A percentile compares a stretch with the other conserved stretches of the same genome.
phyloP scores from a whole-genome alignment of 345 rosid genomes.

The Corchorus olitorius region DNA sequence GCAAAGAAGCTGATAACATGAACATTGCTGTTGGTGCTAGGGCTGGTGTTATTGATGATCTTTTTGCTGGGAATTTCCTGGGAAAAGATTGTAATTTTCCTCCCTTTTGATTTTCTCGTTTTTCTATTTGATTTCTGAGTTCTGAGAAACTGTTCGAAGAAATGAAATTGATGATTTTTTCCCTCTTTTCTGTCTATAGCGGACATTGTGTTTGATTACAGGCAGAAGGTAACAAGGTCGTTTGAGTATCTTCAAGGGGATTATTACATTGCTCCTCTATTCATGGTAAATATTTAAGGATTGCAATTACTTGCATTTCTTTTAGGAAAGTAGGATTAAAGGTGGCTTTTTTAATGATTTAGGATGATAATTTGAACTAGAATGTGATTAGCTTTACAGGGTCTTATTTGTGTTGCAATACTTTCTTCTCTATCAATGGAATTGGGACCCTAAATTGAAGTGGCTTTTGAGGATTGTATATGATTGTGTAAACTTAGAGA shows the following conservation, averaged over 20 bases:
- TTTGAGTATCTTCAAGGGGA: slow-evolving; percentile 92
- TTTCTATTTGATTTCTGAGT: not conserved
- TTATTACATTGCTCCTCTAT: slow-evolving; percentile 84
- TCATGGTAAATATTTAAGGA: slow-evolving; percentile 52
- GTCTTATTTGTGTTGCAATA: not conserved
- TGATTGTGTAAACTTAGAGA: not conserved
- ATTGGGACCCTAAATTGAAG: not conserved
- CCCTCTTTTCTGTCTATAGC: slow-evolving; percentile 40
- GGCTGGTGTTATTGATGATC: slow-evolving; percentile 74
- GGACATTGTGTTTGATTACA: slow-evolving; percentile 95
- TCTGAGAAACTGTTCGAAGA: not conserved
- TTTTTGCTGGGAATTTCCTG: slow-evolving; percentile 82
- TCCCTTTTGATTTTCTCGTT: slow-evolving; percentile 2
- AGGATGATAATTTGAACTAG: not conserved
- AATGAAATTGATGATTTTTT: not conserved
- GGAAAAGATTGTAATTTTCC: slow-evolving; percentile 72
- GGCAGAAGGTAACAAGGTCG: slow-evolving; percentile 89
- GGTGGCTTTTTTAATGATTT: not conserved
- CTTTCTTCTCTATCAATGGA: not conserved
- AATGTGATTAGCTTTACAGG: slow-evolving; percentile 1
- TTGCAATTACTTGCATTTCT: not conserved
- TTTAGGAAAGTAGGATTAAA: not conserved
- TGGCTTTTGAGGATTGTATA: not conserved
- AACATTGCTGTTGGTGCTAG: slow-evolving; percentile 89
- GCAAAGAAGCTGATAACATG: slow-evolving; percentile 81